These are phyloP conservation scores for Phytophthora fragariaefolia DNA, from an alignment of 352 stramenopile genomes.

Conservation along the genomic window DNA sequence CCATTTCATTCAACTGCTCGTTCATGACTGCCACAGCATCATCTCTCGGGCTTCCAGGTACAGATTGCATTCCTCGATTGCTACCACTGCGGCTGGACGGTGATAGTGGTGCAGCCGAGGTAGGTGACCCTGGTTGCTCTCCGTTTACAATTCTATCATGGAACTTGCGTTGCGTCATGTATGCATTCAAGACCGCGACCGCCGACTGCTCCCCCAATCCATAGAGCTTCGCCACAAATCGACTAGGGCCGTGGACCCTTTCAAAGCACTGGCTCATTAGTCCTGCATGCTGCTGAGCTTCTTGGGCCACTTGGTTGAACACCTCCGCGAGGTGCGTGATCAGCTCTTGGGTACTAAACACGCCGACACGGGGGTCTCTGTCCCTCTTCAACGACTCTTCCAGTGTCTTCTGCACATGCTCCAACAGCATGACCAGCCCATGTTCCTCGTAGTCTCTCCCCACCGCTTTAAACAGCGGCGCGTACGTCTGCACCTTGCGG, in stretches of 20 bases:
- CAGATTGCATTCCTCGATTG: constrained; percentile 14
- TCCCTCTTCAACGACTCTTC: constrained; percentile 40
- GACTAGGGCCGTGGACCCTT: constrained; percentile 54
- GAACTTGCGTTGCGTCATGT: constrained; percentile 82
- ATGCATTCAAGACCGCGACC: constrained; percentile 63
- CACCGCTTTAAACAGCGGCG: constrained; percentile 80
- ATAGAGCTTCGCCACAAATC: constrained; percentile 66
- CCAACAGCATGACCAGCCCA: constrained; percentile 62
- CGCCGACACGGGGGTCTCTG: constrained; percentile 32
- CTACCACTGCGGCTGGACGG: constrained; percentile 28
- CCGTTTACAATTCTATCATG: constrained; percentile 62
- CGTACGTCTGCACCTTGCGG: constrained; percentile 64
- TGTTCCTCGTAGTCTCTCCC: constrained; percentile 70
- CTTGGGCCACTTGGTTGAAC: constrained; percentile 79
- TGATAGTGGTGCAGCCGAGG: constrained; percentile 20
- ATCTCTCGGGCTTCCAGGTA: constrained; percentile 36
- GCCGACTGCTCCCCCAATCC: constrained; percentile 61
- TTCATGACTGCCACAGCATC: constrained; percentile 79
- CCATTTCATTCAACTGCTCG: constrained; percentile 88
- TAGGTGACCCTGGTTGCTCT: constrained; percentile 13
- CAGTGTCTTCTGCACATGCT: constrained; percentile 51
- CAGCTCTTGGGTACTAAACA: constrained; percentile 78
- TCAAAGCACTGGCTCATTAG: constrained; percentile 65
- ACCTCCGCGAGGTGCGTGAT: constrained; percentile 76
- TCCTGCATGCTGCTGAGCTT: constrained; percentile 65